These are phyloP conservation scores for Quercus alba DNA, from an alignment of 306 rosid species.

Conservation along the genomic window DNA sequence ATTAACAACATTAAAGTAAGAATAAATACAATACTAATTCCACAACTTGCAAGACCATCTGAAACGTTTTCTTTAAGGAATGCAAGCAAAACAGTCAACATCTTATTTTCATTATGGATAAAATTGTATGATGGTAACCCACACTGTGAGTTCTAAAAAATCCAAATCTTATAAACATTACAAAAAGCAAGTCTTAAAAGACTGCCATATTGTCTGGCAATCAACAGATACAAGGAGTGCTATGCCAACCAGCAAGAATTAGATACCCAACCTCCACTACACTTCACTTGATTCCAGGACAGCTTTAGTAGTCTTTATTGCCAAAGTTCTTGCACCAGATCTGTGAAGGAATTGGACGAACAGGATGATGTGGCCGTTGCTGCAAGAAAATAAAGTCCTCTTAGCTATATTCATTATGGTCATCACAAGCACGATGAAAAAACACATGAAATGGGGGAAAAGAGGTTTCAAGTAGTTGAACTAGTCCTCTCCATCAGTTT, in stretches of 20 bases:
- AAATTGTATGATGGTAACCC: conserved; percentile 24
- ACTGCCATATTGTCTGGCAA: conserved; percentile 37
- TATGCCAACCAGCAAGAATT: conserved; percentile 12
- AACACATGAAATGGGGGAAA: not conserved
- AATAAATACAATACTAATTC: conserved; percentile 7
- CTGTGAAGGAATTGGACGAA: conserved; percentile 98
- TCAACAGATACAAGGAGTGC: conserved; percentile 23
- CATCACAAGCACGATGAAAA: not conserved
- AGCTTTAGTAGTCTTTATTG: conserved; percentile 63
- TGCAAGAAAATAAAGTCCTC: conserved; percentile 38
- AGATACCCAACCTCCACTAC: conserved; percentile 23
- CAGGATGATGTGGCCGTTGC: conserved; percentile 98
- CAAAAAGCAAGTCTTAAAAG: conserved; percentile 26
- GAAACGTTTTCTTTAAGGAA: conserved; percentile 17
- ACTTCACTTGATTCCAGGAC: conserved; percentile 16
- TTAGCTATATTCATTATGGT: conserved; percentile 17
- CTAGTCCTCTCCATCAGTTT: conserved; percentile 11
- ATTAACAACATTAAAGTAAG: not conserved
- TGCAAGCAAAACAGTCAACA: conserved; percentile 13
- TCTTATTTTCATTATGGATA: conserved; percentile 46
- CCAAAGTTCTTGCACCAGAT: conserved; percentile 98
- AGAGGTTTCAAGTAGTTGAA: conserved; percentile 16
- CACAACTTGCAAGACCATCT: conserved; percentile 13
- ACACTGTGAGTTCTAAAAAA: conserved; percentile 28
- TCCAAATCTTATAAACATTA: conserved; percentile 16